These are phyloP conservation scores for Pisolithus tinctorius DNA, from an alignment of 768 basidiomycete species.

Conservation along the genomic window DNA sequence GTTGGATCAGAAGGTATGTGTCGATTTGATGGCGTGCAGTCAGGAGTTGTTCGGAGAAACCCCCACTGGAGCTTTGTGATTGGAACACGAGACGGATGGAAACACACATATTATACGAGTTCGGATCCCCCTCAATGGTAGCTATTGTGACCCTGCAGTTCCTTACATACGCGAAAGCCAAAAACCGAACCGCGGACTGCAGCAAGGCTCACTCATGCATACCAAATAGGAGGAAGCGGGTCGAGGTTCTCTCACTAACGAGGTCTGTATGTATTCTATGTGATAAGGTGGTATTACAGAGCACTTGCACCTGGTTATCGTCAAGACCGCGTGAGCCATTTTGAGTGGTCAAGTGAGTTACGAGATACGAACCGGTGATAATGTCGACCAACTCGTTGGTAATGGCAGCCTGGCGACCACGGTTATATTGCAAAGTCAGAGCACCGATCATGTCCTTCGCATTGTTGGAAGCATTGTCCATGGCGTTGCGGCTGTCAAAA, in stretches of 20 bases:
- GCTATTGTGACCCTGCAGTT: too few relatives aligned
- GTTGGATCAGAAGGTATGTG: too few relatives aligned
- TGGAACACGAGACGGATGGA: too few relatives aligned
- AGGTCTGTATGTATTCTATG: conserved; percentile 6
- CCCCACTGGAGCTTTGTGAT: too few relatives aligned
- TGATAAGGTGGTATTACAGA: conserved; percentile 27
- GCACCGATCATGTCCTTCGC: conserved; percentile 86
- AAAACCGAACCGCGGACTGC: too few relatives aligned
- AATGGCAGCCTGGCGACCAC: conserved; percentile 96
- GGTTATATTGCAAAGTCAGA: conserved; percentile 94
- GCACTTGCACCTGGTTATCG: conserved; percentile 40
- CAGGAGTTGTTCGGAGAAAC: too few relatives aligned
- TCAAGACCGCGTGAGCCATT: background rate
- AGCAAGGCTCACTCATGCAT: background rate
- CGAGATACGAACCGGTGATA: conserved; percentile 57
- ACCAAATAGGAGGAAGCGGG: background rate
- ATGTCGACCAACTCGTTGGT: conserved; percentile 94
- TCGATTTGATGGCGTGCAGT: too few relatives aligned
- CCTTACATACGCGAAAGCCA: too few relatives aligned
- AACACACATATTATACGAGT: too few relatives aligned
- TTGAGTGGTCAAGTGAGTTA: background rate
- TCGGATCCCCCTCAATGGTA: too few relatives aligned
- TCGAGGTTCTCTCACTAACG: background rate
- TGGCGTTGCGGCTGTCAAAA: conserved; percentile 74
- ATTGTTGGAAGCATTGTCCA: conserved; percentile 99